Conservation (phyloP, 768 basidiomycete species). For the Tricholoma furcatifolium region DNA sequence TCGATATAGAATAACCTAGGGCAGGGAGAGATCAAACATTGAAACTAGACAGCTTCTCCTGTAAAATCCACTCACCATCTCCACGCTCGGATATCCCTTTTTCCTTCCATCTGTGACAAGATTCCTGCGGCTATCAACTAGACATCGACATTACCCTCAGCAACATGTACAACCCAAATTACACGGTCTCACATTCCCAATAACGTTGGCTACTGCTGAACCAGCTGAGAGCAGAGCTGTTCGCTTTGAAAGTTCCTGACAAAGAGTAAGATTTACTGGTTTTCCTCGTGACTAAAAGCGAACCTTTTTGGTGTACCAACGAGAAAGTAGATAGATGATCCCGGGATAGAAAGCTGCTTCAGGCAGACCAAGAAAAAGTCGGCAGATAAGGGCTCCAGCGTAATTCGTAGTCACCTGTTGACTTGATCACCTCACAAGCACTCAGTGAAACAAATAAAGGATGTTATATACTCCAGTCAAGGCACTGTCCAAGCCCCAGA, state of each 20-base stretch:
- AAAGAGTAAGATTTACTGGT: neutral
- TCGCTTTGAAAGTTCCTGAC: slow-evolving; percentile 61
- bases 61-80: slow-evolving; percentile 45
- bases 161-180: neutral
- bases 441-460: neutral
- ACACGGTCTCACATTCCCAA: slow-evolving; percentile 49
- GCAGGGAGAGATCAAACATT: neutral
- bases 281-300: neutral
- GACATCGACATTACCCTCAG: neutral
- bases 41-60: neutral
- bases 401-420: slow-evolving; percentile 51
- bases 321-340: slow-evolving; percentile 42
- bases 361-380: slow-evolving; percentile 64
- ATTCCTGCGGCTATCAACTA: slow-evolving; percentile 75
- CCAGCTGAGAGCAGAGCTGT: slow-evolving; percentile 61
- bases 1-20: slow-evolving; percentile 70
- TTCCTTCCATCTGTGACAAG: slow-evolving; percentile 64
- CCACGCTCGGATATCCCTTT: slow-evolving; percentile 66
- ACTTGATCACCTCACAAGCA: too few relatives aligned
- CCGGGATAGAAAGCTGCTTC: slow-evolving; percentile 72
- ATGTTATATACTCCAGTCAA: slow-evolving; percentile 51
- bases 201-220: slow-evolving; percentile 60
- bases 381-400: slow-evolving; percentile 50
- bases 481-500: slow-evolving; percentile 63
- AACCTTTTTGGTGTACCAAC: slow-evolving; percentile 60